Conservation (phyloP, 768 basidiomycete genomes). For the Tricholoma bakamatsutake region DNA sequence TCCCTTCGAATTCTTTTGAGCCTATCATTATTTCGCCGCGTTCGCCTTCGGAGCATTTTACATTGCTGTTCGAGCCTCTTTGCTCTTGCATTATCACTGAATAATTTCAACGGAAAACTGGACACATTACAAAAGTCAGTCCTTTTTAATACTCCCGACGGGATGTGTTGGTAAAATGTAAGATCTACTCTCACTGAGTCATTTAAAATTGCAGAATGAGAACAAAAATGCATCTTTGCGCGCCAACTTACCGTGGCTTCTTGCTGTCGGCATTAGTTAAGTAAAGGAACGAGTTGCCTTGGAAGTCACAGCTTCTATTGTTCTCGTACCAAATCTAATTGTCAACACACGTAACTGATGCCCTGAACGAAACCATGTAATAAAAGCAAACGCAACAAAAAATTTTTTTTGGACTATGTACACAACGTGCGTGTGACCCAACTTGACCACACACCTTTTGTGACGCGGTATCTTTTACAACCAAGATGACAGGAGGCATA, state of each 20-base stretch:
- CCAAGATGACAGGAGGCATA: too few relatives aligned
- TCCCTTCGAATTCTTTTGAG: slow-evolving; percentile 11
- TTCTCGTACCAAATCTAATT: neutral
- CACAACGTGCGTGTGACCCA: too few relatives aligned
- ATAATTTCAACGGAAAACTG: slow-evolving; percentile 8
- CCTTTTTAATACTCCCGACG: slow-evolving; percentile 11
- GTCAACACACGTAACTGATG: neutral
- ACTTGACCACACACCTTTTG: too few relatives aligned
- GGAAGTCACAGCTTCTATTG: neutral
- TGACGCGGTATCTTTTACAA: too few relatives aligned
- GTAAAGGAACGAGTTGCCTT: neutral
- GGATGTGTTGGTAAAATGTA: slow-evolving; percentile 6
- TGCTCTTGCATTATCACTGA: slow-evolving; percentile 1
- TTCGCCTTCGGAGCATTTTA: slow-evolving; percentile 8
- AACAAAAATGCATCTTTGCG: slow-evolving; percentile 4
- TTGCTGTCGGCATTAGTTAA: neutral
- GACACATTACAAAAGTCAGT: slow-evolving; percentile 16
- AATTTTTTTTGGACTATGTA: too few relatives aligned
- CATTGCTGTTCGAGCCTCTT: slow-evolving; percentile 14
- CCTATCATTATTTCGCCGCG: slow-evolving; percentile 16
- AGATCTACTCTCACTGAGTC: neutral
- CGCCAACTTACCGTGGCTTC: neutral
- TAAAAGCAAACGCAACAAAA: too few relatives aligned
- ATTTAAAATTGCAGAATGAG: slow-evolving; percentile 1
- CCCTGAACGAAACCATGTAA: too few relatives aligned